Percentiles rank a stretch among this genome's conserved stretches.
phyloP scores from a whole-genome alignment of 169 alveolate genomes.

The Pseudocohnilembus persalinus region DNA sequence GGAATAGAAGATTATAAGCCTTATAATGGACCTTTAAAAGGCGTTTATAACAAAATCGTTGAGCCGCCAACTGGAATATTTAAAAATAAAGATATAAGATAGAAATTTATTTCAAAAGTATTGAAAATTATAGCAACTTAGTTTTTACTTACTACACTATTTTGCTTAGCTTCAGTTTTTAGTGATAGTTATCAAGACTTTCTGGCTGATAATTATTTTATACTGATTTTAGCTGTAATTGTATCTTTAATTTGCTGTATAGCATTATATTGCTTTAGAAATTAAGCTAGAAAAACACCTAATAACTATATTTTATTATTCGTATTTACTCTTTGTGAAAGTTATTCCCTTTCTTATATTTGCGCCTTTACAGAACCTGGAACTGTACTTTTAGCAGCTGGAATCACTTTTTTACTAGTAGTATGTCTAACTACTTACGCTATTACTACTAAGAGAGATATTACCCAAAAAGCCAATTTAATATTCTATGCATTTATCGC shows the following conservation, averaged over 20 bases:
- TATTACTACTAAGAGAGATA: slow-evolving; percentile 3
- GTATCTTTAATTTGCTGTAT: neutral
- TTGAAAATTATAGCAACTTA: neutral
- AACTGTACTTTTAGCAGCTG: slow-evolving; percentile 10
- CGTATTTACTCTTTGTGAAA: slow-evolving; percentile 13
- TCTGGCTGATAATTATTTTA: neutral
- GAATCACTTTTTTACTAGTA: slow-evolving; percentile 1
- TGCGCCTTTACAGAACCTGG: slow-evolving; percentile 8
- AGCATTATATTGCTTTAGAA: slow-evolving; percentile 12
- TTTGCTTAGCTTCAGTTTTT: neutral
- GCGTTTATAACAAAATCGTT: neutral
- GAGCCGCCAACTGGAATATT: neutral
- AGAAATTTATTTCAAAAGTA: neutral
- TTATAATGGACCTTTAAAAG: too few relatives aligned
- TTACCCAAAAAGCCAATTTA: slow-evolving; percentile 5
- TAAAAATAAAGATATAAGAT: neutral
- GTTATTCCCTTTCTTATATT: slow-evolving; percentile 10
- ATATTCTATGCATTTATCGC: slow-evolving; percentile 6
- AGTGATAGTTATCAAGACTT: neutral
- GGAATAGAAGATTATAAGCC: neutral
- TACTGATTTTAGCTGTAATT: neutral
- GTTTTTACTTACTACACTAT: neutral
- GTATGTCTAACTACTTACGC: slow-evolving; percentile 11
- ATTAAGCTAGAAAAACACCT: slow-evolving; percentile 8
- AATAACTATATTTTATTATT: slow-evolving; percentile 10